These are phyloP conservation scores for Aegilops longissima DNA, from an alignment of 176 grass and related monocot genomes.

Conservation along the genomic window DNA sequence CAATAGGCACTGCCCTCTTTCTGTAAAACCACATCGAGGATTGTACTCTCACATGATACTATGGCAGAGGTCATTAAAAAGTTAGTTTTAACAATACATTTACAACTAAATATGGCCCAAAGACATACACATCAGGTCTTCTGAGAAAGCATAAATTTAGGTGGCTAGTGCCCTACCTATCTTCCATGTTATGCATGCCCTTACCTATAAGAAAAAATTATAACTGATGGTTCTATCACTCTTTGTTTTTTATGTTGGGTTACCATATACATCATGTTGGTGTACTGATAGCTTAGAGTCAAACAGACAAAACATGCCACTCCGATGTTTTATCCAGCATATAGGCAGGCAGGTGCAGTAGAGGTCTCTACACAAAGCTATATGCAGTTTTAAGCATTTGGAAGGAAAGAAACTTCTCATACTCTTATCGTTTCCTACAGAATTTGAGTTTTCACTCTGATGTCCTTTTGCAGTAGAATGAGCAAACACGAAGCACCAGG, in stretches of 20 bases:
- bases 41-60: not conserved
- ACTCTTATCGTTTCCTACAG: not conserved
- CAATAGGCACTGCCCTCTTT: not conserved
- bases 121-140: not conserved
- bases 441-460: conserved; percentile 3
- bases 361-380: not conserved
- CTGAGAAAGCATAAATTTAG: not conserved
- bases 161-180: not conserved
- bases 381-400: not conserved
- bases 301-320: conserved; percentile 8
- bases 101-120: conserved; percentile 1
- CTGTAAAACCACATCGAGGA: conserved; percentile 1
- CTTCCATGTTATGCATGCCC: not conserved
- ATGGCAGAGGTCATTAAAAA: too few species aligned
- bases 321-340: conserved; percentile 3
- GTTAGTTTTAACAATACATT: not conserved
- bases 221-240: not conserved
- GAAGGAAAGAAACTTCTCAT: not conserved
- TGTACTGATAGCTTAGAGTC: not conserved
- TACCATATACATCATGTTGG: conserved; percentile 13
- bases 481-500: not conserved
- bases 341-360: conserved; percentile 2
- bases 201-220: not conserved
- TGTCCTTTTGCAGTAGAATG: not conserved
- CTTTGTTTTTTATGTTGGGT: not conserved